Base-by-base conservation (phyloP, 2,329 filamentous ascomycete genomes). In the Fusarium nygamai region DNA sequence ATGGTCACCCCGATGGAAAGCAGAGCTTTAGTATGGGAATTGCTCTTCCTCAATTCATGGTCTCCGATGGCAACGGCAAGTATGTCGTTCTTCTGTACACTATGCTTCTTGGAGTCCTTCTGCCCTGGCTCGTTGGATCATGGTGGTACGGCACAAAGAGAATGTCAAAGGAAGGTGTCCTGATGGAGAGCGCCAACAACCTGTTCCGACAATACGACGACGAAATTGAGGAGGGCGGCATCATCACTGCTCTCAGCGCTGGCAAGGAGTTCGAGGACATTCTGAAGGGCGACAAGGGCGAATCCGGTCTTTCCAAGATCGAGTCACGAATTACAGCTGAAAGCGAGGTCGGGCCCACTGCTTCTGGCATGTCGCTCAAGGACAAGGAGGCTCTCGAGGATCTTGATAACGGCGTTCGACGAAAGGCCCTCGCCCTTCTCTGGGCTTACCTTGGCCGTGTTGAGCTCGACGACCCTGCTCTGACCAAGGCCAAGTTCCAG, bases 101-200 rank as follows among this genome's bases (percentile, higher is more conserved):
- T 43, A 84, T 92, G 39, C 88, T 98, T 44, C 91, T 99, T 59
- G 96, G 96, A 63, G 94, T 98, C 71, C 86, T 98, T 69, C 87
- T 99, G 60, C 96, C 96, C 6, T 99, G 97, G 82, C 87, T 96
- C 54, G 96, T 99, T 64, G 96, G 96, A 54, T 95, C 93, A 67
- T 99, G 96, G 96, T 99, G 96, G 96, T 99, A 99, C 81, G 96
- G 97, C 69, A 97, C 94, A 39, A 96, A 98, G 83, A 91, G 92
- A 78, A 91, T 94, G 83, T 98, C 96, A 43, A 97, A 96, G 85
- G 97, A 99, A 83, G 94, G 94, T 77, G 93, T 98, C 33, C 88
- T 98, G 63, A 92, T 98, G 81, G 94, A 96, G 81, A 98, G 94
- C 83, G 95, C 97, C 77, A 97, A 97, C 83, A 95, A 94, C 75